Evolutionary conservation across 1,139 yeast genomes (phyloP), one percentile per base, ranked within the genome.

Genomic region (Torulaspora pretoriensis): DNA sequence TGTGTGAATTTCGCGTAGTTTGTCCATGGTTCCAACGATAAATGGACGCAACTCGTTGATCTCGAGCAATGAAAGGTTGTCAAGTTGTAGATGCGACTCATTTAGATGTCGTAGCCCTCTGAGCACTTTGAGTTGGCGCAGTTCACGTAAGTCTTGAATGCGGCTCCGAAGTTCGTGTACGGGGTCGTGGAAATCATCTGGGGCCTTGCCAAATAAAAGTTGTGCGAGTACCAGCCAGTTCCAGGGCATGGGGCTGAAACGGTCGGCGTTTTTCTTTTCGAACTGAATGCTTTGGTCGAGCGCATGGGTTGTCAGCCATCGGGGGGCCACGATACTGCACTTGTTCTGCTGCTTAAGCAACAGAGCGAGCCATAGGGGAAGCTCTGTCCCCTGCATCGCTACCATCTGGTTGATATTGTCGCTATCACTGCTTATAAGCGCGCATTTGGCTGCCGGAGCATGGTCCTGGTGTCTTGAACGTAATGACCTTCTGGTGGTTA

Each of bases 321-420:
- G 73, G 0, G 99, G 99, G 8, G 90, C 83, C 5, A 89, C 81
- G 3, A 92, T 81, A 50, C 82, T 83, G 64, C 97, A 88, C 55
- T 90, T 83, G 40, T 81, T 83, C 63, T 92, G 97, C 37, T 83
- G 80, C 59, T 88, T 88, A 44, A 92, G 70, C 13, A 90, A 71
- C 10, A 89, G 64, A 0, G 97, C 97, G 19, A 87, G 71, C 98
- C 98, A 92, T 3, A 92, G 55, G 0, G 97, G 96, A 0, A 92
- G 81, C 39, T 76, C 71, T 26, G 76, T 78, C 46, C 92, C 73
- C 51, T 84, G 76, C 76, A 86, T 75, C 1, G 95, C 89, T 43
- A 79, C 60, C 61, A 64, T 54, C 40, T 60, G 61, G 65, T 50
- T 45, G 71, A 71, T 1, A 81, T 87, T 40, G 74, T 63, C 45